These are phyloP conservation scores for Geotrichum australiense DNA, from an alignment of 1,139 yeast species.

Conservation along the genomic window DNA sequence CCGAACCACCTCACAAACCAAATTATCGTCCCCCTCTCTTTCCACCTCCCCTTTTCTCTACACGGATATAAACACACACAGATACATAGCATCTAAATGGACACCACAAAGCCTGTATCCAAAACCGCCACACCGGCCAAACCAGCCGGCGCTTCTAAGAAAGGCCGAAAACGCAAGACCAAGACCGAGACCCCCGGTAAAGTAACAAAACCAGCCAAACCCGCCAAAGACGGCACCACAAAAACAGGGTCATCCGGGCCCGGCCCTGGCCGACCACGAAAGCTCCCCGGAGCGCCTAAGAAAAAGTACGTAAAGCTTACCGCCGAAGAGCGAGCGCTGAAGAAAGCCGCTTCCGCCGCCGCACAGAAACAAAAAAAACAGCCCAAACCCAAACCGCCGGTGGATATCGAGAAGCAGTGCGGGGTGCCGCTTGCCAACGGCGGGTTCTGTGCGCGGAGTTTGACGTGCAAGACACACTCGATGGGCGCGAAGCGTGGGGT, in stretches of 20 bases:
- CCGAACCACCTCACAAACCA: too few relatives aligned
- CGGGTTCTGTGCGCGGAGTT: conserved; percentile 86
- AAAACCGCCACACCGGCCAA: too few relatives aligned
- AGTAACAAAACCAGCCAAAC: conserved; percentile 3
- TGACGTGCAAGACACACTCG: conserved; percentile 95
- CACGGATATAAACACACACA: too few relatives aligned
- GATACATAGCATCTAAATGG: too few relatives aligned
- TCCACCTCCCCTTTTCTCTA: too few relatives aligned
- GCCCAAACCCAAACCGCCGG: conserved; percentile 83
- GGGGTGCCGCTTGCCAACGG: conserved; percentile 93
- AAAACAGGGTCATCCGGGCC: not conserved
- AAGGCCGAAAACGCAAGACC: conserved; percentile 18
- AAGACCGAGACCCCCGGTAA: conserved; percentile 14
- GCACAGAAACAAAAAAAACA: conserved; percentile 66
- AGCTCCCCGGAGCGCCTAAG: conserved; percentile 9
- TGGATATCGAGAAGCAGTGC: conserved; percentile 92
- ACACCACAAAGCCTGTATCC: too few relatives aligned
- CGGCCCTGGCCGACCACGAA: conserved; percentile 5
- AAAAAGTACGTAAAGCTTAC: conserved; percentile 17
- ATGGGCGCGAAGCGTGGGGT: conserved; percentile 97
- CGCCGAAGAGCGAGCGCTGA: conserved; percentile 14
- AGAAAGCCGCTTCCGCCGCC: conserved; percentile 60
- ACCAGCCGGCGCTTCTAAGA: too few relatives aligned
- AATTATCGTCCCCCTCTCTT: too few relatives aligned
- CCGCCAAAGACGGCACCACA: conserved; percentile 7